Evolutionary conservation across 208 protist species (phyloP).

Genomic region (Crithidia mellificae): DNA sequence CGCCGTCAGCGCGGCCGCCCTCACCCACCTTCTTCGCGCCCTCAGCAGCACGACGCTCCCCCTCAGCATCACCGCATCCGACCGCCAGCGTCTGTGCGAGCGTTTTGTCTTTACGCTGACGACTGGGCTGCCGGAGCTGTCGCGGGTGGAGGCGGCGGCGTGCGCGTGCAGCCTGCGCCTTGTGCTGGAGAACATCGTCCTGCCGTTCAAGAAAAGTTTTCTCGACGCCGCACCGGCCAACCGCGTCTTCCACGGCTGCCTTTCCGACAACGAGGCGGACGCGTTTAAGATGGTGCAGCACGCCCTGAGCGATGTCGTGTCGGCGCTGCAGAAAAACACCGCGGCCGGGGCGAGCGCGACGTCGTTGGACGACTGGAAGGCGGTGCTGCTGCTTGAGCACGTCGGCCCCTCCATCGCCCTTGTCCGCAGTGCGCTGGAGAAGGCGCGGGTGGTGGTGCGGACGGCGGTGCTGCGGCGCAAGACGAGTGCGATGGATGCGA

Average conservation of each 20-base stretch:
- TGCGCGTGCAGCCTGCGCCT: constrained; percentile 39
- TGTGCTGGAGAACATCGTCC: constrained; percentile 40
- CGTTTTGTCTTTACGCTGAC: constrained; percentile 31
- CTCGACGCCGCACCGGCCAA: constrained; percentile 8
- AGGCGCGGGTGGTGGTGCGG: constrained; percentile 13
- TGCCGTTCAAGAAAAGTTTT: constrained; percentile 62
- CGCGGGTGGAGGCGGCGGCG: constrained; percentile 33
- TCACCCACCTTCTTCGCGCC: constrained; percentile 41
- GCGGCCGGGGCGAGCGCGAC: constrained; percentile 15
- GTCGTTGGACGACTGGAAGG: constrained; percentile 45
- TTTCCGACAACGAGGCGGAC: constrained; percentile 44
- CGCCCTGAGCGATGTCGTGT: constrained; percentile 41
- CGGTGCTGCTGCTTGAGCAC: constrained; percentile 35
- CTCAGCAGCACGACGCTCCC: constrained; percentile 24
- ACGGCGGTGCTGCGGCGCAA: constrained; percentile 8
- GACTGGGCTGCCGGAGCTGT: constrained; percentile 32
- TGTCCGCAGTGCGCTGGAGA: constrained; percentile 39
- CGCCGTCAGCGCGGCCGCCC: constrained; percentile 39
- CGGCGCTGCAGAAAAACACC: constrained; percentile 27
- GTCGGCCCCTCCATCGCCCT: constrained; percentile 18
- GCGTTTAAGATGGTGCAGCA: constrained; percentile 46
- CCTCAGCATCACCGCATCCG: constrained; percentile 8
- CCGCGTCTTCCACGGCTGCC: constrained; percentile 8
- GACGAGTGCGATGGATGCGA: not conserved
- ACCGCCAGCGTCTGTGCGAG: constrained; percentile 36